Evolutionary conservation across 345 rosid species (phyloP), one percentile per base, ranked within the genome.

Genomic region (Rhodamnia argentea): DNA sequence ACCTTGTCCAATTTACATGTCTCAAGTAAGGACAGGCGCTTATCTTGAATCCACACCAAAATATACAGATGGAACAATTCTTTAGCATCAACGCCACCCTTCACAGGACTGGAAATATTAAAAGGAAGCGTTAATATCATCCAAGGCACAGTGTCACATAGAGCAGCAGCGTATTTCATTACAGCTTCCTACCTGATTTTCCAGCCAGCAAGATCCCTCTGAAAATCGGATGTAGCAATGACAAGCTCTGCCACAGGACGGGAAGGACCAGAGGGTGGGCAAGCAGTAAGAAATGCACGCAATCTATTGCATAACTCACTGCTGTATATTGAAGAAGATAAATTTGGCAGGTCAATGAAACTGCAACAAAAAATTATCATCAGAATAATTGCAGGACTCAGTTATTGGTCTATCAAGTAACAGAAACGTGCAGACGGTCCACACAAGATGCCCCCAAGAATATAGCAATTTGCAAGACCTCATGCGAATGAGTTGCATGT

Each of bases 1-100:
- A 94, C 99, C 99, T 96, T 97, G 90, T 97, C 99, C 86, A 97
- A 89, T 91, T 95, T 97, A 86, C 98, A 97, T n/a, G 96, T 91
- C 88, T 96, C 99, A 2, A 96, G 98, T 88, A 97, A 91, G 83
- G 98, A 90, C 85, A 92, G 93, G 58, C 98, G 99, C 88, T 91
- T 95, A 86, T 97, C 99, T 93, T 97, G 96, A 92, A 97, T 97
- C 99, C 99, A 97, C 27, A 96, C 88, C 96, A 95, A 93, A 84
- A 97, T 95, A 90, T 97, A 97, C 85, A 97, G 86, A 91, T 97
- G 96, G 90, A 97, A 97, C 85, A 97, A 91, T 84, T 97, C 98
- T 89, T 94, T 96, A 52, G 99, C 99, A 92, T 97, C 96, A 76
- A 97, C 96, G 54, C 99, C 99, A 59, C 98, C 99, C 93, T 97